Percentiles rank a stretch among this genome's conserved stretches.
Conservation (phyloP, 2,329 filamentous ascomycete genomes). For the Chrysoporthe puriensis region DNA sequence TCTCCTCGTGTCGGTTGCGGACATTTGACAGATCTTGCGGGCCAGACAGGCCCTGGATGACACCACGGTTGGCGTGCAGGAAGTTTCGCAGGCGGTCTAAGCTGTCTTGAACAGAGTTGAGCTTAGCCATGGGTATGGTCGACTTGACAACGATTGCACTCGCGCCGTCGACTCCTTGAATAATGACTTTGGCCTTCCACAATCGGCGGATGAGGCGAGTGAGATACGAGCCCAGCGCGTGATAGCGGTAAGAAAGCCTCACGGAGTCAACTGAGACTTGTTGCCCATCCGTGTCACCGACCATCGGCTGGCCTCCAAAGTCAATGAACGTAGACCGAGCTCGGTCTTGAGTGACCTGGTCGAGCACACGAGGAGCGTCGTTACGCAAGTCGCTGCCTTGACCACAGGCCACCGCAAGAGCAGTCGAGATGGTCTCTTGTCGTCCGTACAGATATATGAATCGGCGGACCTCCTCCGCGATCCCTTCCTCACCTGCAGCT, state of each 20-base stretch:
- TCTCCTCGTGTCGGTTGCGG: constrained; percentile 83
- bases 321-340: constrained; percentile 90
- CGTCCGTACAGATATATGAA: constrained; percentile 88
- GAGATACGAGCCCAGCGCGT: constrained; percentile 86
- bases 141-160: constrained; percentile 68
- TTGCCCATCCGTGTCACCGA: constrained; percentile 77
- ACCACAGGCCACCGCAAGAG: constrained; percentile 91
- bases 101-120: constrained; percentile 78
- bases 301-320: constrained; percentile 82
- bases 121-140: constrained; percentile 67
- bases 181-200: constrained; percentile 81
- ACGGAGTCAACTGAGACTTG: constrained; percentile 79
- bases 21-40: constrained; percentile 81
- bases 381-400: constrained; percentile 78
- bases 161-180: constrained; percentile 51
- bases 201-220: constrained; percentile 84
- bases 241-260: constrained; percentile 83
- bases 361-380: constrained; percentile 75
- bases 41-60: constrained; percentile 93
- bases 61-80: constrained; percentile 81
- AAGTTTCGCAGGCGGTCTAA: constrained; percentile 80
- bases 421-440: constrained; percentile 85
- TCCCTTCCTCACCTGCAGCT: constrained; percentile 74
- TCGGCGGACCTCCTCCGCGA: constrained; percentile 79
- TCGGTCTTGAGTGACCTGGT: constrained; percentile 83